Conservation (phyloP, 2,329 filamentous ascomycete genomes). For the Neoascochyta sp. region DNA sequence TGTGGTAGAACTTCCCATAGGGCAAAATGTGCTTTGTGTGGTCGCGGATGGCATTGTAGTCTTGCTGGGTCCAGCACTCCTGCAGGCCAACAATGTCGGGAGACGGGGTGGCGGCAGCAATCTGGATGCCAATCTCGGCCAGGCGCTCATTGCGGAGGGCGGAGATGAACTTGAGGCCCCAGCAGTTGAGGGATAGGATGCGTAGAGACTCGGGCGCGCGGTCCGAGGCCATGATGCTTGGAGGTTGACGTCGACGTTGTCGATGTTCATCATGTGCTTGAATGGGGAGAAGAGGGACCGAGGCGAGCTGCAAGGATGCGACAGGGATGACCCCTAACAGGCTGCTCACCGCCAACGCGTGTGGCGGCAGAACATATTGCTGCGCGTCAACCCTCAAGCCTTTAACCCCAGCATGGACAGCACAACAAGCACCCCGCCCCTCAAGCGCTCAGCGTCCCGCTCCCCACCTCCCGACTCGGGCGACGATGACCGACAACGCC, state of each 20-base stretch:
- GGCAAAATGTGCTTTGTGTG: slow-evolving; percentile 72
- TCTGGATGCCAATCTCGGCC: slow-evolving; percentile 74
- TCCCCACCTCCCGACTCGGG: slow-evolving; percentile 28
- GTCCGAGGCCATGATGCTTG: slow-evolving; percentile 19
- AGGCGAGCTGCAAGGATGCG: too few relatives aligned
- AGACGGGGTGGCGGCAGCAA: slow-evolving; percentile 63
- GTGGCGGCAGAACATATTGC: slow-evolving; percentile 11
- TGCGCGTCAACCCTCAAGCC: slow-evolving; percentile 3
- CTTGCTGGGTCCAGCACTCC: slow-evolving; percentile 86
- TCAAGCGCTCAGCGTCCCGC: slow-evolving; percentile 32
- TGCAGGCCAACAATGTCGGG: slow-evolving; percentile 90
- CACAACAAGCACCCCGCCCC: slow-evolving; percentile 20
- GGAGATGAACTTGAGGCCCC: slow-evolving; percentile 87
- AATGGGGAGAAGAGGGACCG: slow-evolving; percentile 13
- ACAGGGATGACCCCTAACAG: too few relatives aligned
- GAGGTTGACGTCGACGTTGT: slow-evolving; percentile 4
- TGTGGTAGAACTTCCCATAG: slow-evolving; percentile 88
- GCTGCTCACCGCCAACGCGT: slow-evolving; percentile 11
- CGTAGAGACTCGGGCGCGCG: slow-evolving; percentile 56
- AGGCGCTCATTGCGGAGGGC: slow-evolving; percentile 74
- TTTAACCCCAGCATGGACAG: slow-evolving; percentile 14
- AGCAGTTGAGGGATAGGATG: slow-evolving; percentile 90
- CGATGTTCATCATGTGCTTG: too few relatives aligned
- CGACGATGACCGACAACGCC: slow-evolving; percentile 22
- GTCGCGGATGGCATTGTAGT: slow-evolving; percentile 74